Percentiles rank a stretch among this genome's conserved stretches.
phyloP scores from a whole-genome alignment of 2,329 filamentous ascomycete species.

The Chalara sp. region DNA sequence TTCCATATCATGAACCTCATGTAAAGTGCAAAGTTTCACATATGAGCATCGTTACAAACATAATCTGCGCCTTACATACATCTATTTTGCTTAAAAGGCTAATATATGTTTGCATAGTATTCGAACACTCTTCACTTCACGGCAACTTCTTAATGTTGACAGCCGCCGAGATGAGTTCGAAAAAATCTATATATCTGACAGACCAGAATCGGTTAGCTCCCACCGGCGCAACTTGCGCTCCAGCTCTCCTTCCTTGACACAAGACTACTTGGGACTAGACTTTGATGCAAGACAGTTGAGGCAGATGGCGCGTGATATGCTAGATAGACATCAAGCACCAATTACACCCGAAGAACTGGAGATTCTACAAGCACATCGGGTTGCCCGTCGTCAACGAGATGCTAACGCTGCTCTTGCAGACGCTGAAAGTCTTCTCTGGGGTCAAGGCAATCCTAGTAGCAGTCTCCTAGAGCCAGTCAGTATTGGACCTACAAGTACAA shows the following conservation, averaged over 20 bases:
- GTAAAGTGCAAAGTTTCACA: too few species aligned
- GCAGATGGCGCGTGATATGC: constrained; percentile 17
- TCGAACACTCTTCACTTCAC: constrained; percentile 56
- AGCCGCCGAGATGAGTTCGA: constrained; percentile 45
- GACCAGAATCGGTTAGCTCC: constrained; percentile 19
- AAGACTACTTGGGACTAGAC: constrained; percentile 23
- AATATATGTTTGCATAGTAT: constrained; percentile 27
- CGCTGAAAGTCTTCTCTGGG: too few species aligned
- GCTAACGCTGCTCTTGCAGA: constrained; percentile 1
- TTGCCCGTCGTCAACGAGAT: constrained; percentile 40
- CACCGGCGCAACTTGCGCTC: constrained; percentile 18
- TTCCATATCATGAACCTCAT: too few species aligned
- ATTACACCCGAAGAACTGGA: constrained; percentile 47
- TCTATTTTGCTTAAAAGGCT: too few species aligned
- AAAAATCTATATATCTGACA: constrained; percentile 18
- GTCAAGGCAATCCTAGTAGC: too few species aligned
- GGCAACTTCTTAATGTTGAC: constrained; percentile 63
- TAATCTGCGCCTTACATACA: too few species aligned
- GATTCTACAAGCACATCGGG: constrained; percentile 49
- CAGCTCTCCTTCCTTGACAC: constrained; percentile 17
- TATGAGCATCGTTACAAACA: too few species aligned
- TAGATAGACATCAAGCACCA: constrained; percentile 43
- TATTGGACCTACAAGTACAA: constrained; percentile 8
- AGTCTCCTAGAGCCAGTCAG: too few species aligned
- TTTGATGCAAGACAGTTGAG: constrained; percentile 22